Evolutionary conservation across 2,329 filamentous ascomycete species (phyloP), one percentile per base, ranked within the genome.

Genomic region (Hypoxylon sp.): DNA sequence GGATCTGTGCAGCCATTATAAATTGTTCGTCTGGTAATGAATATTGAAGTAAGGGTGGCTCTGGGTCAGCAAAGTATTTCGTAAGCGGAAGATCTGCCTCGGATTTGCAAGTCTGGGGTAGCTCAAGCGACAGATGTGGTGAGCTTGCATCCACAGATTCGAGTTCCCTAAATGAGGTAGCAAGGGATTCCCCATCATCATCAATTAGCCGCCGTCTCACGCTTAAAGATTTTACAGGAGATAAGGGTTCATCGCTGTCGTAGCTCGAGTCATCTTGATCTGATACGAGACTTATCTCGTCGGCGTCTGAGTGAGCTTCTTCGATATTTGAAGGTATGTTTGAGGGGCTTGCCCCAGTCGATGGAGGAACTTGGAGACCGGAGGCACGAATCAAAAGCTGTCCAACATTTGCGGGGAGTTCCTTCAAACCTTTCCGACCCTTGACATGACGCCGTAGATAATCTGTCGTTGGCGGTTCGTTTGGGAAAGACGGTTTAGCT

Each of bases 1-100:
- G 79, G 38, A 93, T 86, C 73, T 93, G 91, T 0, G 90, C 90
- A 25, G 91, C 84, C 56, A 88, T 87, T 34, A 93, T 87, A 64
- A 87, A 83, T 43, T 91, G 89, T 2, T 88, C 85, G 60, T 90
- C 88, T 1, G 82, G 79, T 14, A 85, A 76, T 9, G 81, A 78
- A 23, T 84, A 74, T 23, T 85, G 82, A 9, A 84, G 72, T 32
- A 79, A 77, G 0, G 84, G 77, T 9, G 87, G 87, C 71, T 90
- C 86, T 4, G 87, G 85, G 23, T 89, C 87, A 1, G 85, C 83
- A 72, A 90, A 89, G 71, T 88, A 87, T 50, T 81, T 84, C 2
- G 83, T 78, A 14, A 90, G 78, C 0, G 87, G 78, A 9, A 85
- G 75, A 48, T 88, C 86, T 6, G 81, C 77, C 19, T 86, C 85